A percentile compares a stretch with the other conserved stretches of the same genome.
Evolutionary conservation across 805 yeast genomes (phyloP).

Genomic region (Lachancea sp.): DNA sequence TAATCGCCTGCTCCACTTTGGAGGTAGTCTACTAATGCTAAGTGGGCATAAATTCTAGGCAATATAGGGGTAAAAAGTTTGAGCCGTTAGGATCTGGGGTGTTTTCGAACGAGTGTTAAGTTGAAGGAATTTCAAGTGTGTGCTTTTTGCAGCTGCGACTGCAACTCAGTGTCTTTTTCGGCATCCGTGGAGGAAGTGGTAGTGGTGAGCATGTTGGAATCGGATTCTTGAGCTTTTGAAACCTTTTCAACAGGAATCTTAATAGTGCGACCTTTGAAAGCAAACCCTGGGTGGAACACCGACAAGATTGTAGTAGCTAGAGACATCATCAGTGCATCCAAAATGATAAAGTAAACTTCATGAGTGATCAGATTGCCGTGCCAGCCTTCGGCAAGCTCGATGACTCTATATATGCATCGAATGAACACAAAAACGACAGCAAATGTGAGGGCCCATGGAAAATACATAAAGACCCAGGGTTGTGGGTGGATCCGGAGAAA

Average conservation of each 20-base stretch:
- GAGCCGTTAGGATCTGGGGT: too few relatives aligned
- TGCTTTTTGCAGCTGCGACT: background rate
- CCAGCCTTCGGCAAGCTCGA: slow-evolving; percentile 64
- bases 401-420: slow-evolving; percentile 67
- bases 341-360: slow-evolving; percentile 51
- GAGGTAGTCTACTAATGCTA: too few relatives aligned
- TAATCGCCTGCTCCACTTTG: too few relatives aligned
- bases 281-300: slow-evolving; percentile 57
- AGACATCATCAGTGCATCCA: slow-evolving; percentile 59
- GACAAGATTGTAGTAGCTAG: slow-evolving; percentile 43
- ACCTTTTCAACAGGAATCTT: slow-evolving; percentile 22
- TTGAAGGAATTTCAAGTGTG: too few relatives aligned
- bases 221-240: background rate
- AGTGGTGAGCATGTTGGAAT: background rate
- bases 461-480: slow-evolving; percentile 35
- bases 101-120: too few relatives aligned
- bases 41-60: background rate
- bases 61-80: too few relatives aligned
- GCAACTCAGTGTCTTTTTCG: background rate
- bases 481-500: slow-evolving; percentile 27
- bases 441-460: slow-evolving; percentile 40
- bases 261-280: slow-evolving; percentile 35
- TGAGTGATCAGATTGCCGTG: slow-evolving; percentile 54
- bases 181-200: background rate
- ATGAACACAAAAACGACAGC: slow-evolving; percentile 51